Percentiles rank a stretch among this genome's conserved stretches.
Conservation (phyloP, 257 asterid species). For the Prunella vulgaris region DNA sequence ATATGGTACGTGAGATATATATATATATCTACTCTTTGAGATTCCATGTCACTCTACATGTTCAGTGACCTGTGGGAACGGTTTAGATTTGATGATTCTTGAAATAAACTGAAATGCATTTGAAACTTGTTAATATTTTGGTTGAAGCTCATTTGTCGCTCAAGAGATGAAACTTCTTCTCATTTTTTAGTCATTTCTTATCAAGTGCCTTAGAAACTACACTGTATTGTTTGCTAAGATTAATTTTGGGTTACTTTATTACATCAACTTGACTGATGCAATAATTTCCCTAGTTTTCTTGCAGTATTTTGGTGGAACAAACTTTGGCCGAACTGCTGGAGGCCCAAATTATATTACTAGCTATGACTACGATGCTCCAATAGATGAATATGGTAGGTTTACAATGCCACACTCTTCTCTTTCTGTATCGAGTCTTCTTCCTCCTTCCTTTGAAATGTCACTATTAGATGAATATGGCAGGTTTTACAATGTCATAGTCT, state of each 20-base stretch:
- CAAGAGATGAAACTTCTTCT: background rate
- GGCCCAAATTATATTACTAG: constrained; percentile 91
- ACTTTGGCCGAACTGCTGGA: constrained; percentile 90
- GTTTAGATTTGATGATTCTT: background rate
- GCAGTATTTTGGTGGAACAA: constrained; percentile 98
- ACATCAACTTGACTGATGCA: constrained; percentile 10
- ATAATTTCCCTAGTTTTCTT: constrained; percentile 28
- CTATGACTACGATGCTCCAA: constrained; percentile 95
- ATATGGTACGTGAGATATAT: constrained; percentile 58
- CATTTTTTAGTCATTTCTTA: background rate
- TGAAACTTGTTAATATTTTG: background rate
- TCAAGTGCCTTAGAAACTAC: background rate
- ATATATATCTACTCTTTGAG: background rate
- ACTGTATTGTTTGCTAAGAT: background rate
- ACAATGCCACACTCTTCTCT: background rate
- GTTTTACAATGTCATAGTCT: background rate
- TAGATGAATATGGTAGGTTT: constrained; percentile 84
- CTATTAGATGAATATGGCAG: constrained; percentile 71
- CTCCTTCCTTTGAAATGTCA: constrained; percentile 1
- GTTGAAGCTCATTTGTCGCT: background rate
- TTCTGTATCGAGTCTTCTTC: background rate
- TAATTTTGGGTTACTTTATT: background rate
- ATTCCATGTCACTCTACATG: constrained; percentile 4
- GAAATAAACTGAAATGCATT: background rate
- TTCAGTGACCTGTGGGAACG: background rate